Base-by-base conservation (phyloP, 371 early-diverging fungal genomes). In the Rhizopus arrhizus region DNA sequence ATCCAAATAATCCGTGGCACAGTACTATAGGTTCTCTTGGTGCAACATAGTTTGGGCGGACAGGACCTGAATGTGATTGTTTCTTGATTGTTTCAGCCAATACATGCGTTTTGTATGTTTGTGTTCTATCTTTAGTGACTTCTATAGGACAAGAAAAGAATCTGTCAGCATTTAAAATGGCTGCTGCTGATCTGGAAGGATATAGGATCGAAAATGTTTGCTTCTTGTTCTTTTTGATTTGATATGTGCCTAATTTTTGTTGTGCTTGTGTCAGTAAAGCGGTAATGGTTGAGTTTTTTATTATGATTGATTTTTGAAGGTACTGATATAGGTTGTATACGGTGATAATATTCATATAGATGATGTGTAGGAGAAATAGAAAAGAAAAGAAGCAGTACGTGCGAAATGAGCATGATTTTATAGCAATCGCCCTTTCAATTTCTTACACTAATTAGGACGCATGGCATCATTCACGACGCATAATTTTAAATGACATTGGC, bases 1-100 rank as follows among this genome's bases (percentile, higher is more conserved):
- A 96, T 0, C 96, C 96, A 75, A 91, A 96, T 31, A 96, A 77
- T 0, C 93, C 95, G 73, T 94, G 95, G 69, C 95, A 94, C n/a
- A 95, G 80, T 4, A 94, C 91, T 56, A 95, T 83, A 15, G 93
- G 92, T 49, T 91, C 81, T 29, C 90, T 77, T 10, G 93, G 92
- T 13, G 93, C 86, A 43, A 78, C 66, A 70, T 92, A 92, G n/a
- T 73, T 68, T 2, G 91, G 77, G 15, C 48, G 12, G 10, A 48
- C 8, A 9, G 48, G 48, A 3, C 62, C 67, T 42, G 51, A 41
- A 22, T 62, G 62, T 0, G 67, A 66, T 42, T 58, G 62, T 31
- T 45, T 12, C 32, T 62, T 66, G 33, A 62, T 45, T 1, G 34
- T 11, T 29, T 62, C 52, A 11, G 38, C 28, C 10, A 15, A 43